phyloP scores from a whole-genome alignment of 768 basidiomycete species.

The Daedaleopsis nitida region DNA sequence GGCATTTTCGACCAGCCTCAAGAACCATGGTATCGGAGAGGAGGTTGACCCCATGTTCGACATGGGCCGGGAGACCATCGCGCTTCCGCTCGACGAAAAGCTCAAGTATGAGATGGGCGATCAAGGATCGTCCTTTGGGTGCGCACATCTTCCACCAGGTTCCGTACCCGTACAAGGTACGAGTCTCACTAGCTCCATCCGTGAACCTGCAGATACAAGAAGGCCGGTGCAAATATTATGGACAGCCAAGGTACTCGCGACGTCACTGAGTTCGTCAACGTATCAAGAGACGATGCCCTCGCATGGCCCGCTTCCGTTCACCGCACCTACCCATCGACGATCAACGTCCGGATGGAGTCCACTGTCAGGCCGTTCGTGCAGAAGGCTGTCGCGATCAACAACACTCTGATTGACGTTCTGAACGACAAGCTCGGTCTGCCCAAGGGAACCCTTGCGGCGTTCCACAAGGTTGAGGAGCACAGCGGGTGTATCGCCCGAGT shows the following conservation, averaged over 20 bases:
- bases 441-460: slow-evolving; percentile 27
- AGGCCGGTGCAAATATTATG: slow-evolving; percentile 34
- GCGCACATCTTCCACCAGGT: slow-evolving; percentile 37
- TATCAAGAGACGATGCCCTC: slow-evolving; percentile 40
- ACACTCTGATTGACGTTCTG: slow-evolving; percentile 33
- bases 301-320: slow-evolving; percentile 33
- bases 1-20: not conserved
- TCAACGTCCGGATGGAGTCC: slow-evolving; percentile 31
- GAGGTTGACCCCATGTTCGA: slow-evolving; percentile 43
- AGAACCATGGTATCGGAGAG: slow-evolving; percentile 31
- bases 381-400: slow-evolving; percentile 32
- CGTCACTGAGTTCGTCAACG: slow-evolving; percentile 39
- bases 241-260: slow-evolving; percentile 36
- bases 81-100: slow-evolving; percentile 43
- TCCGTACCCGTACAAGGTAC: not conserved
- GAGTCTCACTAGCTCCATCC: not conserved
- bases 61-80: slow-evolving; percentile 43
- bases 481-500: slow-evolving; percentile 35
- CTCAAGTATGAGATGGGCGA: slow-evolving; percentile 46
- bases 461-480: slow-evolving; percentile 29
- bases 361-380: slow-evolving; percentile 33
- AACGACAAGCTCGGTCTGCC: slow-evolving; percentile 36
- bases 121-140: slow-evolving; percentile 42
- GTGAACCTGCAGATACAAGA: slow-evolving; percentile 28
- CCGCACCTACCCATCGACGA: slow-evolving; percentile 36